These are phyloP conservation scores for Penicillium sumatraense DNA, from an alignment of 2,329 filamentous ascomycete species.

Conservation along the genomic window DNA sequence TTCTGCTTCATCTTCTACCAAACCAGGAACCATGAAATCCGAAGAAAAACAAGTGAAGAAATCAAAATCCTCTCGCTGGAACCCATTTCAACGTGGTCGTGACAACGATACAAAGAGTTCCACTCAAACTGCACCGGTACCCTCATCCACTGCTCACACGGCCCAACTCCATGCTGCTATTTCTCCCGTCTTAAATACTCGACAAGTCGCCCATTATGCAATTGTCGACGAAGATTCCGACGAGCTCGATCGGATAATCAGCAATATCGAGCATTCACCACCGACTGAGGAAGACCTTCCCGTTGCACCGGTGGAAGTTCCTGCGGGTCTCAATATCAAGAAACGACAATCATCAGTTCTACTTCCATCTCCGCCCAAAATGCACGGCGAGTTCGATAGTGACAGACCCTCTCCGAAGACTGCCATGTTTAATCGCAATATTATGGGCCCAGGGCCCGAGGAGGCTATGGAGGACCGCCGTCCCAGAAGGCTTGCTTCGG, in stretches of 20 bases:
- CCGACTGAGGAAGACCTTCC: constrained; percentile 41
- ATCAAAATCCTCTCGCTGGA: constrained; percentile 50
- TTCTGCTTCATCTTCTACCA: constrained; percentile 2
- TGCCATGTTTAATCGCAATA: constrained; percentile 40
- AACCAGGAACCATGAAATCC: constrained; percentile 29
- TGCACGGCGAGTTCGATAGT: constrained; percentile 37
- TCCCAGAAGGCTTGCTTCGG: constrained; percentile 73
- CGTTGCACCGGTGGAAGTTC: constrained; percentile 27
- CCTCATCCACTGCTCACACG: constrained; percentile 13
- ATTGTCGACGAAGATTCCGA: constrained; percentile 55
- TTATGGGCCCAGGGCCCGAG: constrained; percentile 19
- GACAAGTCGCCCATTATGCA: constrained; percentile 63
- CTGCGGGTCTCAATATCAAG: constrained; percentile 36
- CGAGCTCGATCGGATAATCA: constrained; percentile 44
- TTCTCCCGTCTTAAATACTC: constrained; percentile 40
- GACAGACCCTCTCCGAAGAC: constrained; percentile 40
- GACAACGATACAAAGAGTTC: constrained; percentile 31
- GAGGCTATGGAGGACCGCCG: constrained; percentile 36
- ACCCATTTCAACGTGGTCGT: constrained; percentile 60
- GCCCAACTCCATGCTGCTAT: constrained; percentile 47
- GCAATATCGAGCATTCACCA: constrained; percentile 44
- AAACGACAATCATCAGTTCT: constrained; percentile 44
- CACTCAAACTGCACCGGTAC: constrained; percentile 20
- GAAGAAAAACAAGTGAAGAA: constrained; percentile 46
- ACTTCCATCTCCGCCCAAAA: constrained; percentile 47